phyloP scores from a whole-genome alignment of 306 rosid species.

The Medicago arabica region DNA sequence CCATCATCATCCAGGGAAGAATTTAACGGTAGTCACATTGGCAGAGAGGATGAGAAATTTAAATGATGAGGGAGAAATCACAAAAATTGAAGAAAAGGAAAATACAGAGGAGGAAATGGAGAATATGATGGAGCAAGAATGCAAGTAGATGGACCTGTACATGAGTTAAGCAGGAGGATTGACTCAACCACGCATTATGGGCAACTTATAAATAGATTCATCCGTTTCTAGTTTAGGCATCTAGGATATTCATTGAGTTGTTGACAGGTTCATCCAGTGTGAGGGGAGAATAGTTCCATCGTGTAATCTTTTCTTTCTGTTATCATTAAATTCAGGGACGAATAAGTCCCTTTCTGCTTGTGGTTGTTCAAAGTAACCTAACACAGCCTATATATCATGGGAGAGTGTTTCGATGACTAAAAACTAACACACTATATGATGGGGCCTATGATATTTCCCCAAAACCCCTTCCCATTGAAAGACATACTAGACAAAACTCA shows the following conservation, averaged over 20 bases:
- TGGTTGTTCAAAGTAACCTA: not conserved
- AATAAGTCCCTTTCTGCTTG: not conserved
- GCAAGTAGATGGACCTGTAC: not conserved
- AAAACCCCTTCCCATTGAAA: constrained; percentile 2
- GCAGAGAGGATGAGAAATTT: not conserved
- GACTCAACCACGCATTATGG: not conserved
- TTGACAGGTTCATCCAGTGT: not conserved
- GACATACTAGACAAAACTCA: not conserved
- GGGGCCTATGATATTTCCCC: not conserved
- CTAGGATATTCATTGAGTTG: not conserved
- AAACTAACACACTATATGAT: not conserved
- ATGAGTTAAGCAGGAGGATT: not conserved
- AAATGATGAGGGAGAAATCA: not conserved
- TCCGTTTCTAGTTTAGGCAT: not conserved
- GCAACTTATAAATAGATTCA: not conserved
- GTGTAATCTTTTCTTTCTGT: not conserved
- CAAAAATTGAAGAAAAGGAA: not conserved
- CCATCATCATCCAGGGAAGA: not conserved
- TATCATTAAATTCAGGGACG: not conserved
- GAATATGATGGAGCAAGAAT: not conserved
- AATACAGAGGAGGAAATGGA: not conserved
- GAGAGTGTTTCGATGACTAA: not conserved
- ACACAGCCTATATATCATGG: not conserved
- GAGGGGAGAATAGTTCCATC: not conserved
- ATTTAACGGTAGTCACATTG: not conserved